Conservation (phyloP, 805 yeast species). For the Metschnikowia bowlesiae region DNA sequence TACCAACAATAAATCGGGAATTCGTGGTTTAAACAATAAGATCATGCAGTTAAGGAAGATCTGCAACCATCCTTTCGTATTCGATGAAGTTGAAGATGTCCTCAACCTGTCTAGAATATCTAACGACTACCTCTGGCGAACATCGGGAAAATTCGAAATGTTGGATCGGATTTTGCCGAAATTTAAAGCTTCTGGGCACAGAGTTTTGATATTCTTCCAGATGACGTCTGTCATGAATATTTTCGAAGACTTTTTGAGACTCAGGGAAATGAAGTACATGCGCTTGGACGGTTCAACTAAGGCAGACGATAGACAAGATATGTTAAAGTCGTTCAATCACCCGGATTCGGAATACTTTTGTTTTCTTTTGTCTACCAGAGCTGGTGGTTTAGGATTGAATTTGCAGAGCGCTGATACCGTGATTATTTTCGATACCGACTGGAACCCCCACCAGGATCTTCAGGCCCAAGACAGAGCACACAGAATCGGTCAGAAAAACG, state of each 20-base stretch:
- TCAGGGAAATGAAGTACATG: conserved; percentile 62
- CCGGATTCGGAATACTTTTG: conserved; percentile 75
- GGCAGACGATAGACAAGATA: conserved; percentile 74
- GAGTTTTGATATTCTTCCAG: conserved; percentile 79
- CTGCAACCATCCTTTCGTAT: conserved; percentile 84
- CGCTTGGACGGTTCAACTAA: conserved; percentile 81
- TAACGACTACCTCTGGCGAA: conserved; percentile 68
- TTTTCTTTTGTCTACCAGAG: conserved; percentile 76
- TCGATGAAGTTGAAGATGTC: conserved; percentile 73
- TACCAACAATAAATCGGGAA: conserved; percentile 49
- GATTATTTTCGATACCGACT: conserved; percentile 80
- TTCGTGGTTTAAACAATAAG: conserved; percentile 75
- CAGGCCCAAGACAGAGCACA: conserved; percentile 91
- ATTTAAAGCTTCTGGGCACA: conserved; percentile 67
- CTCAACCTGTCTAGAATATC: conserved; percentile 60
- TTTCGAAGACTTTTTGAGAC: conserved; percentile 77
- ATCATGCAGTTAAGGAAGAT: conserved; percentile 83
- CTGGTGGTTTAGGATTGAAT: conserved; percentile 85
- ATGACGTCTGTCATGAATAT: conserved; percentile 90
- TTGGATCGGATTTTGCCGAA: conserved; percentile 73
- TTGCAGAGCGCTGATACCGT: conserved; percentile 87
- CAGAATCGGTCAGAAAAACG: conserved; percentile 86
- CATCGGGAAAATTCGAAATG: conserved; percentile 76
- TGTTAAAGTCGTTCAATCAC: conserved; percentile 71
- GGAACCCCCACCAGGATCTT: conserved; percentile 90